Conservation (phyloP, 495 filamentous ascomycete genomes). For the Penicillium cinerascens region DNA sequence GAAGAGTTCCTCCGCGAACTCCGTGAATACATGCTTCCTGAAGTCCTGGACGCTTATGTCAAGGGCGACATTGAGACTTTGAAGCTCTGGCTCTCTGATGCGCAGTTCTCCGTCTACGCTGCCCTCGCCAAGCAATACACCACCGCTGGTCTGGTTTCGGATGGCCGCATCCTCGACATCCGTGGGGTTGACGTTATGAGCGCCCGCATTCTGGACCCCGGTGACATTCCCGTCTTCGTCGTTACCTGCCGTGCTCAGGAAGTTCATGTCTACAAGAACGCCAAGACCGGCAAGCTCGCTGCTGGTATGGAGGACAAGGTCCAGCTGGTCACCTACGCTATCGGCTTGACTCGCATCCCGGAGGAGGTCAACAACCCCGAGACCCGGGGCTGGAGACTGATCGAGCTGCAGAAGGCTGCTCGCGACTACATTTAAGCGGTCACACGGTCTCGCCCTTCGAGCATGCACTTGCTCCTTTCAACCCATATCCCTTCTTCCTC, state of each 20-base stretch:
- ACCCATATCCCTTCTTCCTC: constrained; percentile 6
- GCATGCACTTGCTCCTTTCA: background rate
- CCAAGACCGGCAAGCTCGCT: constrained; percentile 81
- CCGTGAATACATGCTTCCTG: constrained; percentile 95
- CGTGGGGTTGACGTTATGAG: constrained; percentile 85
- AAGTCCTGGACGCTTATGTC: constrained; percentile 96
- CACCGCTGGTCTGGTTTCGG: constrained; percentile 84
- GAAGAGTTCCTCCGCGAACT: constrained; percentile 92
- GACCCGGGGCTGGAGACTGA: constrained; percentile 92
- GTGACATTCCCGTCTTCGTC: constrained; percentile 95
- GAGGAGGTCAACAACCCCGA: constrained; percentile 97
- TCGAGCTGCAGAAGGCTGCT: constrained; percentile 97
- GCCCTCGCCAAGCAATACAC: constrained; percentile 94
- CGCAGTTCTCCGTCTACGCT: constrained; percentile 91
- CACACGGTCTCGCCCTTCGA: background rate
- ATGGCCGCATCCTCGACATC: constrained; percentile 92
- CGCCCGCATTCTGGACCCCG: constrained; percentile 90
- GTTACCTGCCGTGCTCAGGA: constrained; percentile 96
- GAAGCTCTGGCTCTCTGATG: constrained; percentile 90
- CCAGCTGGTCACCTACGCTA: constrained; percentile 95
- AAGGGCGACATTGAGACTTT: constrained; percentile 90
- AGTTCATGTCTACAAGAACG: constrained; percentile 91
- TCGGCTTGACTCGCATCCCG: constrained; percentile 86
- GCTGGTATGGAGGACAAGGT: constrained; percentile 99
- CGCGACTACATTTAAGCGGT: constrained; percentile 79